Base-by-base conservation (phyloP, 768 basidiomycete genomes). In the Mycena vulgaris region DNA sequence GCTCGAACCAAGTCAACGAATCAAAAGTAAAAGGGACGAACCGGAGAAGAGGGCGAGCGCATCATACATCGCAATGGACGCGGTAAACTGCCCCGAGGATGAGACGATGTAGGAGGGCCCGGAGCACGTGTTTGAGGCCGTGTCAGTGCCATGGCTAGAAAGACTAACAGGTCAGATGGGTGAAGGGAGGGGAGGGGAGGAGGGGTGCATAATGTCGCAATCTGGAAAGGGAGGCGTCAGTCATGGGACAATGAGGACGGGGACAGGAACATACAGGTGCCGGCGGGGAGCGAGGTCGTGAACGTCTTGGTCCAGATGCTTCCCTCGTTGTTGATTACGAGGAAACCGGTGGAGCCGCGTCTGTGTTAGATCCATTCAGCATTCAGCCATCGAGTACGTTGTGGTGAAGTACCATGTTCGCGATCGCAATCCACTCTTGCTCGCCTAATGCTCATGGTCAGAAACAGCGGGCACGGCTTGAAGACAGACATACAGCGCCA, bases 291-390 rank as follows among this genome's bases (percentile, higher is more conserved):
- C 28, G 69, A 65, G 33, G 86, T 86, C 8, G 68, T 60, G 74
- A 86, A 85, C 28, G 79, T 84, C 23, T 77, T 58, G 23, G 70
- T 78, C 86, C 86, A 87, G 13, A 68, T 69, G 21, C 63, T 70
- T 59, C 82, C 82, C n/a, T 76, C 77, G 70, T 86, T 85, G 71
- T 86, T 87, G 75, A 87, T 85, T 5, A 80, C 83, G 8, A 86
- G 82, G 69, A 65, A 70, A 42, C 69, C 69, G 57, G 82, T 85
- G 14, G 85, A 84, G 21, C 74, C 71, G 1, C 81, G 73, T 30
- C 83, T 65, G 42, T n/a, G 39, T 53, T 39, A 28, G 42, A 53
- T 51, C 35, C 40, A 52, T 30, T 39, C 48, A 52, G 53, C 35
- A 56, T 62, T 57, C 42, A 40, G 25, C 47, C 47, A 37, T 51